Conservation (phyloP, 371 early-diverging fungal species). For the Parasitella parasitica region DNA sequence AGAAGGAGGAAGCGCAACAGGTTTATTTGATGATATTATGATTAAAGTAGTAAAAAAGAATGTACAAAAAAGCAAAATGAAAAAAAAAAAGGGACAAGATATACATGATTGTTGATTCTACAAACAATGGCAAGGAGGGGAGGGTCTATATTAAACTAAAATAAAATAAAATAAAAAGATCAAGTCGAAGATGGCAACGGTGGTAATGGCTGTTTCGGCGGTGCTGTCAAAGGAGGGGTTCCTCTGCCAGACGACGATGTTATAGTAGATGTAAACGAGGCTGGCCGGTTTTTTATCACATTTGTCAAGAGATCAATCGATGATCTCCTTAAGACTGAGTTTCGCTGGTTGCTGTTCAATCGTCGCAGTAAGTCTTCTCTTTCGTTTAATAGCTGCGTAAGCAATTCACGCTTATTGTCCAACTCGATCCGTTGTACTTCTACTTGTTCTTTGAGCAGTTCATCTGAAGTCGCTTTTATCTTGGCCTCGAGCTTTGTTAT, state of each 20-base stretch:
- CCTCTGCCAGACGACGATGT: constrained; percentile 15
- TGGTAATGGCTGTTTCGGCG: constrained; percentile 27
- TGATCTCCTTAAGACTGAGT: constrained; percentile 23
- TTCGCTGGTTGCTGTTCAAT: constrained; percentile 7
- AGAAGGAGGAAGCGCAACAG: background rate
- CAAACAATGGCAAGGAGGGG: too few relatives aligned
- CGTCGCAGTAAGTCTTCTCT: constrained; percentile 29
- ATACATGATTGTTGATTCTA: background rate
- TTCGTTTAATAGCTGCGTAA: constrained; percentile 38
- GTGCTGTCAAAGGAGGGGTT: constrained; percentile 22
- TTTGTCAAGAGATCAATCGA: constrained; percentile 40
- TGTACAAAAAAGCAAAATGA: background rate
- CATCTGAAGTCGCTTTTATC: constrained; percentile 1
- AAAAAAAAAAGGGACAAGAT: background rate
- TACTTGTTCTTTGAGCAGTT: constrained; percentile 29
- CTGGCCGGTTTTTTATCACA: constrained; percentile 4
- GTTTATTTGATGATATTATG: background rate
- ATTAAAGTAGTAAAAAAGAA: background rate
- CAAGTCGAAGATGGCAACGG: constrained; percentile 19
- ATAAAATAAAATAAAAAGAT: background rate
- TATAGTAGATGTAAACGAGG: constrained; percentile 4
- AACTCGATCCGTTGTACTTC: constrained; percentile 38
- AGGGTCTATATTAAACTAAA: background rate
- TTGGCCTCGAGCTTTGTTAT: constrained; percentile 38
- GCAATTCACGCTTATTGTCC: constrained; percentile 37